Conservation (phyloP, 2,329 filamentous ascomycete genomes). For the Teratosphaeria destructans region DNA sequence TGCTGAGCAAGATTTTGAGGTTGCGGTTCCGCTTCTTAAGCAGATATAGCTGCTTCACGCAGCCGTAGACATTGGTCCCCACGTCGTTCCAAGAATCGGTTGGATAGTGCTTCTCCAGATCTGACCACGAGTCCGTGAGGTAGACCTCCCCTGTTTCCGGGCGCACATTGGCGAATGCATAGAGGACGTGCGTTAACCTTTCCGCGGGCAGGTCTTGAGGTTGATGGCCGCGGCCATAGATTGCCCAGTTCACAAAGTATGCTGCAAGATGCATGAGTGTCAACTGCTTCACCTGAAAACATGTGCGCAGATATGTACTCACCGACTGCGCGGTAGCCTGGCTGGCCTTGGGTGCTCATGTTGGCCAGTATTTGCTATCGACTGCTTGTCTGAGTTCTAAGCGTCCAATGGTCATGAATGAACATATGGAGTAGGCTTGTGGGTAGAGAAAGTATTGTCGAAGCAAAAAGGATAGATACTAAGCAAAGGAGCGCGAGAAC, state of each 20-base stretch:
- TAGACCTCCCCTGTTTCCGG: slow-evolving; percentile 70
- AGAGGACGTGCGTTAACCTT: slow-evolving; percentile 79
- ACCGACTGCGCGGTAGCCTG: slow-evolving; percentile 15
- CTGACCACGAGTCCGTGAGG: slow-evolving; percentile 59
- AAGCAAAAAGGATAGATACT: neutral
- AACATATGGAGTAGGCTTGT: neutral
- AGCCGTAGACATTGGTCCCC: slow-evolving; percentile 67
- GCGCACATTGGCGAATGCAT: slow-evolving; percentile 80
- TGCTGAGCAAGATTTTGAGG: slow-evolving; percentile 69
- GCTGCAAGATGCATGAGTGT: slow-evolving; percentile 10
- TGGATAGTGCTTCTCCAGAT: slow-evolving; percentile 58
- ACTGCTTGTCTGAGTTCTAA: neutral
- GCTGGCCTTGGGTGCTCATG: slow-evolving; percentile 3
- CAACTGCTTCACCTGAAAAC: neutral
- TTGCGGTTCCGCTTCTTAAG: slow-evolving; percentile 67
- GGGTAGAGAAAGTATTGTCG: neutral
- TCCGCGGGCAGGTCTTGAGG: slow-evolving; percentile 73
- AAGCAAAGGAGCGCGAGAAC: neutral
- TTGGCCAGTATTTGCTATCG: neutral
- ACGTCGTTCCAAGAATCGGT: slow-evolving; percentile 54
- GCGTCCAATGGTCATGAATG: neutral
- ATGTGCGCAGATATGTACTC: neutral
- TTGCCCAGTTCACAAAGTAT: slow-evolving; percentile 27
- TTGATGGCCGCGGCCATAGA: slow-evolving; percentile 71
- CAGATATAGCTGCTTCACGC: slow-evolving; percentile 64